These are phyloP conservation scores for Raffaelea albimanens DNA, from an alignment of 2,329 filamentous ascomycete species.

Conservation along the genomic window DNA sequence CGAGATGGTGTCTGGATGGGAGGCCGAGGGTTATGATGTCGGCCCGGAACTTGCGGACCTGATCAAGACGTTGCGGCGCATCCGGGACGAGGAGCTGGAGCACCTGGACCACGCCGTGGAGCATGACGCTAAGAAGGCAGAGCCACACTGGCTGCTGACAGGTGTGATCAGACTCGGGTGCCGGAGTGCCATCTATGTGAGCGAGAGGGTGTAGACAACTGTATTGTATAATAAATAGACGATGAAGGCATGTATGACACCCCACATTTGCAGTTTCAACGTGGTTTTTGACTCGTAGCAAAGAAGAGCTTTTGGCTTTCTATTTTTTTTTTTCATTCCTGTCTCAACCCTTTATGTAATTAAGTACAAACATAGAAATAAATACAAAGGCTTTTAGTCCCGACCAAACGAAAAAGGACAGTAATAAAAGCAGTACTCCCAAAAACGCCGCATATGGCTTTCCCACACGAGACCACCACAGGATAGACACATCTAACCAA, in stretches of 20 bases:
- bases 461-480: no score
- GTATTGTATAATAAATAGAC: background rate
- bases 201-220: slow-evolving; percentile 43
- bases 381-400: no score
- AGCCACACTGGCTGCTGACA: slow-evolving; percentile 81
- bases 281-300: no score
- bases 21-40: slow-evolving; percentile 67
- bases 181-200: slow-evolving; percentile 86
- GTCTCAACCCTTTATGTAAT: background rate
- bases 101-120: slow-evolving; percentile 92
- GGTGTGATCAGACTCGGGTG: slow-evolving; percentile 85
- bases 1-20: slow-evolving; percentile 69
- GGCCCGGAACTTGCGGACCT: slow-evolving; percentile 69
- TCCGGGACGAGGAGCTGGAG: slow-evolving; percentile 92
- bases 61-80: slow-evolving; percentile 65
- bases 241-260: no score
- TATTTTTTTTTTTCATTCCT: background rate
- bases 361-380: no score
- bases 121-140: slow-evolving; percentile 82
- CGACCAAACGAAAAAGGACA: no score
- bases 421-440: no score
- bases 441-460: no score
- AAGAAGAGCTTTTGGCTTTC: no score
- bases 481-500: no score
- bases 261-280: no score